Base-by-base conservation (phyloP, 176 grass and related monocot genomes). In the Eragrostis nindensis region DNA sequence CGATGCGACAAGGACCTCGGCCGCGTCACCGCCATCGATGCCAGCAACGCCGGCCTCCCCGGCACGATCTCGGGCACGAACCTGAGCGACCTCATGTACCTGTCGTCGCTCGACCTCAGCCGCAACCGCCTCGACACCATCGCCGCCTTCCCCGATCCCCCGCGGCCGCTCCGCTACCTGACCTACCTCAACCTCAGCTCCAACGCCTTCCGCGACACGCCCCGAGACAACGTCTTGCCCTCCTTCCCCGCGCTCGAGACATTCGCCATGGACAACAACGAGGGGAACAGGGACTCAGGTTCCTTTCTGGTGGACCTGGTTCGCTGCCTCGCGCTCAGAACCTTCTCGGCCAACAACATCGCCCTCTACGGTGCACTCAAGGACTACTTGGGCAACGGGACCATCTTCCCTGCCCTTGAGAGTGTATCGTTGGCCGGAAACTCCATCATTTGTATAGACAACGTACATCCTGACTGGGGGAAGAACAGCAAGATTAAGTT, bases 301-400 rank as follows among this genome's bases (percentile, higher is more conserved):
- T 1, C 3, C 0, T 18, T 10, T 15, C 53, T 6, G 19, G 2
- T 7, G 6, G 72, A 56, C 53, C 8, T 75, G 38, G 6, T 42
- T 13, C 3, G 21, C 11, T 44, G 38, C 73, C 41, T 39, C 21
- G 1, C 3, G 14, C 73, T 76, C 41, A 14, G 39, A n/a, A 76
- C 22, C 73, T 75, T 75, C 73, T 76, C 73, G 39, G 73, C 39
- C 39, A 76, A 76, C 55, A 76, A 76, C 8, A n/a, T 15, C 13
- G 18, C 21, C n/a, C 16, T 76, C 3, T 0, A 26, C 13, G n/a
- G 1, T 22, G 0, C 1, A 5, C 3, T 64, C 42, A 42, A 42
- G 1, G n/a, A 11, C 0, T 64, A n/a, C 10, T 64, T 77, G 24
- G 75, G 75, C 16, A 48, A 64, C 59, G 0, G 16, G 1, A 47